Evolutionary conservation across 2,329 filamentous ascomycete species (phyloP), one percentile per base, ranked within the genome.

Genomic region (Nemania abortiva): DNA sequence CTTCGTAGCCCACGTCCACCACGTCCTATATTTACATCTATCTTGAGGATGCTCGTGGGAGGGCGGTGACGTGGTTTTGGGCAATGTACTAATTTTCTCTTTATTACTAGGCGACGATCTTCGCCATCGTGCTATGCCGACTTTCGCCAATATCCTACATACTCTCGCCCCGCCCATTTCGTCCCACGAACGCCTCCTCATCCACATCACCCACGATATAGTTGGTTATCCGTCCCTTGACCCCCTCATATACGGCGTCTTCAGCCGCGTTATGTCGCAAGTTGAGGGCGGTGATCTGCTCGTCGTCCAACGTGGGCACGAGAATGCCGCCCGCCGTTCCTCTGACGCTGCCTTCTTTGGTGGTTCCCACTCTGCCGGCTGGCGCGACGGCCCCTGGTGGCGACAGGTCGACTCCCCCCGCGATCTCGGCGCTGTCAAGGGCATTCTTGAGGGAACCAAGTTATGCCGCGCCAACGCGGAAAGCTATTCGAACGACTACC

Each of bases 371-470:
- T 73, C 75, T 1, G 75, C 75, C 31, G 92, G 92, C 70, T 99
- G 96, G 95, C 92, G 90, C 56, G 95, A 98, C 76, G 96, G 96
- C 0, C 96, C 96, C 2, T 99, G 96, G 96, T 99, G 96, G 95
- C 89, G 95, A 73, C 90, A 90, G 80, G 85, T 83, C 57, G 88
- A 87, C 78, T 83, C 86, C 24, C 87, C 91, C 65, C 91, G 96
- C 65, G 93, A 93, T 75, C 85, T 98, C 7, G 92, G 93, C 61
- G 84, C 91, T 1, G 91, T 98, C 58, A 91, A 90, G 71, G 95
- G 96, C 13, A 82, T 96, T 0, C 86, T 90, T 13, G 95, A 97
- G 80, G 96, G 93, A 66, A 97, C 94, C 22, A 97, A 98, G 82
- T 89, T 99, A 29, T 95, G 92, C 69, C 90, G 95, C 54, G 96